Evolutionary conservation across 1,284 basidiomycete species (phyloP).

Genomic region (Heterobasidion annosum): DNA sequence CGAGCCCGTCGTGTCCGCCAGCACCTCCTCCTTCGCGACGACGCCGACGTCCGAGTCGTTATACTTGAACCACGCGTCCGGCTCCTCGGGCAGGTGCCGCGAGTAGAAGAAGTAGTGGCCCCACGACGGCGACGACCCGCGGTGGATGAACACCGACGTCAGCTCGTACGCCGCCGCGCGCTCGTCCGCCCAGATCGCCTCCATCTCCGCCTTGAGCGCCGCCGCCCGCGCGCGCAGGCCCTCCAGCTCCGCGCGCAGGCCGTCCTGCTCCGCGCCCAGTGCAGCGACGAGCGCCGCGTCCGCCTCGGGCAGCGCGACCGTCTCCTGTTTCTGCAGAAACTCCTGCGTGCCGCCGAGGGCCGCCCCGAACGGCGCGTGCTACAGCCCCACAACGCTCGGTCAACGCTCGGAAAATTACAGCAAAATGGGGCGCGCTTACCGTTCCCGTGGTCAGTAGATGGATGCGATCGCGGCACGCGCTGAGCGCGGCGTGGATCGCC

Average conservation of each 20-base stretch:
- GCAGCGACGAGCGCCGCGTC: constrained; percentile 43
- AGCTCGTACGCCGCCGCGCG: constrained; percentile 77
- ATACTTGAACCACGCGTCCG: constrained; percentile 91
- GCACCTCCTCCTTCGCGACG: constrained; percentile 67
- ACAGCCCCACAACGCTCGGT: neutral
- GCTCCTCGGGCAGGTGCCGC: constrained; percentile 64
- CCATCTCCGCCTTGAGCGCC: constrained; percentile 61
- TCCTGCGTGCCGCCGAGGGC: constrained; percentile 43
- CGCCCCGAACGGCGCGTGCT: constrained; percentile 51
- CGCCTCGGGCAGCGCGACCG: constrained; percentile 32
- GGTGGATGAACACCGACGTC: constrained; percentile 94
- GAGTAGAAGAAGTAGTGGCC: constrained; percentile 91
- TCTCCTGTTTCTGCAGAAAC: constrained; percentile 43
- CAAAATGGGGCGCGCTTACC: constrained; percentile 27
- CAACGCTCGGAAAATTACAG: neutral
- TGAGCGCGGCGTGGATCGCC: constrained; percentile 59
- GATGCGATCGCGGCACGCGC: constrained; percentile 53
- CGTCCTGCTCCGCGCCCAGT: constrained; percentile 42
- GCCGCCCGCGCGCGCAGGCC: constrained; percentile 44
- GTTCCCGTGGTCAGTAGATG: constrained; percentile 62
- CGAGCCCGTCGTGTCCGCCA: constrained; percentile 72
- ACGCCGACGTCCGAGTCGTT: constrained; percentile 80
- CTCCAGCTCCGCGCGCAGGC: constrained; percentile 54
- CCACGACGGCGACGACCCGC: constrained; percentile 76
- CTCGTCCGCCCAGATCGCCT: constrained; percentile 71